Percentiles rank a stretch among this genome's conserved stretches.
Evolutionary conservation across 1,284 basidiomycete species (phyloP).

Genomic region (Cutaneotrichosporon cyanovorans): DNA sequence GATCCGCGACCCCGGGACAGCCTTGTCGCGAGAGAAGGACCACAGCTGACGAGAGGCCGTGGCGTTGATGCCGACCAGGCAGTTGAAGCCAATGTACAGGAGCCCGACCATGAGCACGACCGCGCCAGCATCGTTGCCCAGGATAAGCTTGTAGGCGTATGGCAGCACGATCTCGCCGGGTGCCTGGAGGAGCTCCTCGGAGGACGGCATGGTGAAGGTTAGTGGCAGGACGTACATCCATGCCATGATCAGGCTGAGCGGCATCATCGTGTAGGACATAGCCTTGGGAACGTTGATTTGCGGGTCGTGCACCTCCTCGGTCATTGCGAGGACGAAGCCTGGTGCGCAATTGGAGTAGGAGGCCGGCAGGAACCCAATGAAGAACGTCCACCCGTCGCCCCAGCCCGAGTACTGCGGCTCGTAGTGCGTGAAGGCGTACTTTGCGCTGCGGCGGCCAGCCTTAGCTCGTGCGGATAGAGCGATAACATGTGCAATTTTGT

Average conservation of each 20-base stretch:
- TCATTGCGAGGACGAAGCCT: conserved; percentile 15
- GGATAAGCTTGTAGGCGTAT: conserved; percentile 11
- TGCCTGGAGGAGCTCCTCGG: conserved; percentile 13
- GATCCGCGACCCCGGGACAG: conserved; percentile 12
- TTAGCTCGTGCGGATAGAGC: conserved; percentile 10
- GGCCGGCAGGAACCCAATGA: conserved; percentile 15
- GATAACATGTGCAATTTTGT: conserved; percentile 10
- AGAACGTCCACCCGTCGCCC: conserved; percentile 14
- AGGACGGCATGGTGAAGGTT: conserved; percentile 14
- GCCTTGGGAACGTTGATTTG: conserved; percentile 10
- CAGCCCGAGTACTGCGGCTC: conserved; percentile 11
- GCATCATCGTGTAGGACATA: conserved; percentile 13
- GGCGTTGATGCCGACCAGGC: conserved; percentile 16
- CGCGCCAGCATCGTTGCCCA: conserved; percentile 12
- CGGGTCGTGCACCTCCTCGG: conserved; percentile 11
- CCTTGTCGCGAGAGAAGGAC: conserved; percentile 18
- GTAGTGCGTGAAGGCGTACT: conserved; percentile 16
- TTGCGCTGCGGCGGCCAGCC: conserved; percentile 11
- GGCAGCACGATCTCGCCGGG: conserved; percentile 11
- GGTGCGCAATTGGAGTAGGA: conserved; percentile 10
- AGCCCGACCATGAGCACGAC: conserved; percentile 11
- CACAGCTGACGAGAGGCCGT: conserved; percentile 14
- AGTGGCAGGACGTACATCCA: conserved; percentile 12
- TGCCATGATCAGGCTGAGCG: conserved; percentile 9
- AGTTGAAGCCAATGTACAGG: conserved; percentile 15